Conservation (phyloP, 129 eudicot species). For the Chrysanthemum seticuspe region DNA sequence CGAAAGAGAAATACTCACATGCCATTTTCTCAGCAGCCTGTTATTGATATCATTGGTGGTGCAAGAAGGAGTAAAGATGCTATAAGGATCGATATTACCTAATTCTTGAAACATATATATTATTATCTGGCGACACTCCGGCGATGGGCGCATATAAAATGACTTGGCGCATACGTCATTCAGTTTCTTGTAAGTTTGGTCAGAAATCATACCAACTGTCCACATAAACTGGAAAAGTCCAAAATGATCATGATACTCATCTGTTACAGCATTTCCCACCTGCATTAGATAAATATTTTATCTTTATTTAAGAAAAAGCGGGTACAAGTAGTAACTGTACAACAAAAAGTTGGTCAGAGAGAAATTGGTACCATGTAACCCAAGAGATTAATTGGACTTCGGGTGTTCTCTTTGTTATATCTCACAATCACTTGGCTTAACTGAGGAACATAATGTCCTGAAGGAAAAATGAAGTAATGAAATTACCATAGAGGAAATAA, state of each 20-base stretch:
- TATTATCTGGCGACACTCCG: conserved; percentile 34
- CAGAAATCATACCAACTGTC: conserved; percentile 88
- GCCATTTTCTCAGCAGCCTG: conserved; percentile 37
- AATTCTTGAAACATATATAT: conserved; percentile 48
- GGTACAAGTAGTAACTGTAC: not conserved
- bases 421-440: conserved; percentile 69
- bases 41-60: conserved; percentile 36
- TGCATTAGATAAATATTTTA: conserved; percentile 24
- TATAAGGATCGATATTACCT: conserved; percentile 66
- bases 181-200: conserved; percentile 73
- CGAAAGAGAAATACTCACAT: conserved; percentile 45
- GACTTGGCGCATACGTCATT: conserved; percentile 57
- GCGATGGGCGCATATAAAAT: conserved; percentile 1
- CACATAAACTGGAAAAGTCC: conserved; percentile 87
- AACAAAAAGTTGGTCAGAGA: conserved; percentile 12
- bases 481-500: conserved; percentile 14
- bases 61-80: conserved; percentile 84
- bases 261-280: conserved; percentile 93
- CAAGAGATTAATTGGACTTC: conserved; percentile 56
- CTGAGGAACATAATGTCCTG: conserved; percentile 98
- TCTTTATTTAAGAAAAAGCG: not conserved
- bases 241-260: conserved; percentile 71
- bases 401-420: conserved; percentile 42
- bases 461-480: conserved; percentile 4
- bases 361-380: conserved; percentile 79